These are phyloP conservation scores for Penicillium taxi DNA, from an alignment of 495 filamentous ascomycete genomes.

Conservation along the genomic window DNA sequence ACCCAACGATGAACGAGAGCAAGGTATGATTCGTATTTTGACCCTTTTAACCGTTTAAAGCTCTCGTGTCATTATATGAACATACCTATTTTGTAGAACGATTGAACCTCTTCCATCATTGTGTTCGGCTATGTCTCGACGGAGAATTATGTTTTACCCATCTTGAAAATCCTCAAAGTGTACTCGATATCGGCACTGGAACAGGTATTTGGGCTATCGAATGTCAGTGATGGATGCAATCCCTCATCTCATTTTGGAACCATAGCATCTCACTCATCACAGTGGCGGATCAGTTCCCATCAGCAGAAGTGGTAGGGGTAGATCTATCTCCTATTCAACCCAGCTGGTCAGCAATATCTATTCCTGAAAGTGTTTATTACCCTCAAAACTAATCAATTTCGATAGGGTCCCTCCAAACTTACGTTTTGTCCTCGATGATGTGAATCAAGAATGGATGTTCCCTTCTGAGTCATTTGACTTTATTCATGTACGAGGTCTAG, in stretches of 20 bases:
- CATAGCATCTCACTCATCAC: neutral
- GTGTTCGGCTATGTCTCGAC: constrained; percentile 11
- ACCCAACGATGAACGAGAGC: constrained; percentile 21
- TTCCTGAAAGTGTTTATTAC: neutral
- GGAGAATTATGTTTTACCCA: constrained; percentile 10
- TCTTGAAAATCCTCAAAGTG: constrained; percentile 29
- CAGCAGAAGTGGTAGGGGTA: constrained; percentile 25
- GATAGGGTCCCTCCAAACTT: constrained; percentile 28
- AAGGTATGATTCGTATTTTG: constrained; percentile 7
- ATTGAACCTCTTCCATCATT: constrained; percentile 15
- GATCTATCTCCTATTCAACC: constrained; percentile 50
- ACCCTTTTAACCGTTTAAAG: neutral
- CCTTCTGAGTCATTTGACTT: constrained; percentile 23
- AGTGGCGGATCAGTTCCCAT: constrained; percentile 15
- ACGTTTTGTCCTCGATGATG: constrained; percentile 28
- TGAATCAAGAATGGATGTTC: constrained; percentile 31
- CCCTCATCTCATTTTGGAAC: neutral
- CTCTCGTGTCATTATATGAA: neutral
- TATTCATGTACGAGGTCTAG: constrained; percentile 31
- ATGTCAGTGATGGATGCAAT: constrained; percentile 3
- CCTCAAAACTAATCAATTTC: constrained; percentile 1
- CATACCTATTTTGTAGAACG: constrained; percentile 6
- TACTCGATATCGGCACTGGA: constrained; percentile 39
- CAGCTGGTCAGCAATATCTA: constrained; percentile 15
- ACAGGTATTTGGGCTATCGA: constrained; percentile 52